Percentiles rank a stretch among this genome's conserved stretches.
Evolutionary conservation across 495 filamentous ascomycete genomes (phyloP).

Genomic region (Penicillium dipodomyicola): DNA sequence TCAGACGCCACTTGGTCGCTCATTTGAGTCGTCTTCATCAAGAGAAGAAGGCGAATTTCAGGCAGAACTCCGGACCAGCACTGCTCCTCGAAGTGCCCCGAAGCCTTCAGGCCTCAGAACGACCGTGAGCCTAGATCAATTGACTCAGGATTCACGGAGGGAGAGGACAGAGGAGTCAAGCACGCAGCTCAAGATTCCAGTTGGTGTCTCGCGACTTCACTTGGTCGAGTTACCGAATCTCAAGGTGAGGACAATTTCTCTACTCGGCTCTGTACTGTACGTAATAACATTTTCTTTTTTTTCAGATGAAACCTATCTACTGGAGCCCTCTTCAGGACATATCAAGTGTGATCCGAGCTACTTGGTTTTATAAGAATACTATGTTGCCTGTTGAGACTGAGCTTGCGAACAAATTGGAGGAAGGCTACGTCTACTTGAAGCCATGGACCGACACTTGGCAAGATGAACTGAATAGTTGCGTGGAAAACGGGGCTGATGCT

Average conservation of each 20-base stretch:
- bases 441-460: slow-evolving; percentile 93
- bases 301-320: slow-evolving; percentile 91
- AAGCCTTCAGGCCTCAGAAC: slow-evolving; percentile 38
- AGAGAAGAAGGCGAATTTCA: slow-evolving; percentile 33
- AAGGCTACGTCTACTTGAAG: slow-evolving; percentile 78
- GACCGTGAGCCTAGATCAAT: slow-evolving; percentile 27
- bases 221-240: slow-evolving; percentile 53
- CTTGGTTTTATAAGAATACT: slow-evolving; percentile 96
- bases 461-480: slow-evolving; percentile 86
- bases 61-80: slow-evolving; percentile 19
- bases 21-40: slow-evolving; percentile 30
- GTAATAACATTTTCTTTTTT: slow-evolving; percentile 4
- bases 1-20: slow-evolving; percentile 35
- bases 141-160: slow-evolving; percentile 18
- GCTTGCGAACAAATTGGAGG: slow-evolving; percentile 90
- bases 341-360: slow-evolving; percentile 75
- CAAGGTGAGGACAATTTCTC: slow-evolving; percentile 31
- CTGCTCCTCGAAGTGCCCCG: slow-evolving; percentile 14
- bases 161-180: slow-evolving; percentile 15
- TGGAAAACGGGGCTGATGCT: slow-evolving; percentile 84
- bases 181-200: slow-evolving; percentile 51
- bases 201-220: slow-evolving; percentile 74
- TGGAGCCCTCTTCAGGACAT: slow-evolving; percentile 96
- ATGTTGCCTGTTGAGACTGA: slow-evolving; percentile 85
- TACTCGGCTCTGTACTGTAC: not conserved